phyloP scores from a whole-genome alignment of 2,329 filamentous ascomycete species.

The Curvularia spicifera region DNA sequence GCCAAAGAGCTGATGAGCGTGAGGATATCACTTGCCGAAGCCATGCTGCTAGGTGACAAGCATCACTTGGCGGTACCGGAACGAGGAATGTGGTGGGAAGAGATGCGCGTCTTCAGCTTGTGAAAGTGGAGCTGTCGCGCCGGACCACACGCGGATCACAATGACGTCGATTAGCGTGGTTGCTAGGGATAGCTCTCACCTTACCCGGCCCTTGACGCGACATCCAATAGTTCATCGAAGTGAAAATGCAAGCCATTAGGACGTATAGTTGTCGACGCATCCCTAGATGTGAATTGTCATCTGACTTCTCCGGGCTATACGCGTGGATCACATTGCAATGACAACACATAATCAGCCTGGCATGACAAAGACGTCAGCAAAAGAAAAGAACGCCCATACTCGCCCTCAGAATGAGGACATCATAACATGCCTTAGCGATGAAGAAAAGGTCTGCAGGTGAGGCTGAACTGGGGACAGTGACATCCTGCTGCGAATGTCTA shows the following conservation, averaged over 20 bases:
- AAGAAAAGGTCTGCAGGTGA: not conserved
- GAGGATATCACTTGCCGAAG: constrained; percentile 44
- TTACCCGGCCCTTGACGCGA: not conserved
- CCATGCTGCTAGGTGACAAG: constrained; percentile 36
- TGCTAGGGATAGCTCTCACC: not conserved
- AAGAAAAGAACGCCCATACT: not conserved
- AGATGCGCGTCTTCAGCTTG: constrained; percentile 16
- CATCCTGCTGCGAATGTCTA: not conserved
- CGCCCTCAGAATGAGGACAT: not conserved
- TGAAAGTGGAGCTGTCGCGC: constrained; percentile 15
- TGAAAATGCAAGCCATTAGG: not conserved
- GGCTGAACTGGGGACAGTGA: not conserved
- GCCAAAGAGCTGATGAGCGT: constrained; percentile 56
- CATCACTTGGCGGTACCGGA: constrained; percentile 17
- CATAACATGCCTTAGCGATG: not conserved
- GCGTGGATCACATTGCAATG: not conserved
- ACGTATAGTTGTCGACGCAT: not conserved
- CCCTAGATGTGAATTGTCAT: no score
- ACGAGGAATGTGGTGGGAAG: not conserved
- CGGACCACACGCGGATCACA: constrained; percentile 12
- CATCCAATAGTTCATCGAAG: not conserved
- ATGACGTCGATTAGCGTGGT: constrained; percentile 13
- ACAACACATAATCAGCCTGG: not conserved
- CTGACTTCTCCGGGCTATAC: no score
- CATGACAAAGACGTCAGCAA: not conserved